phyloP scores from a whole-genome alignment of 345 rosid genomes.

The Salix dunnii region DNA sequence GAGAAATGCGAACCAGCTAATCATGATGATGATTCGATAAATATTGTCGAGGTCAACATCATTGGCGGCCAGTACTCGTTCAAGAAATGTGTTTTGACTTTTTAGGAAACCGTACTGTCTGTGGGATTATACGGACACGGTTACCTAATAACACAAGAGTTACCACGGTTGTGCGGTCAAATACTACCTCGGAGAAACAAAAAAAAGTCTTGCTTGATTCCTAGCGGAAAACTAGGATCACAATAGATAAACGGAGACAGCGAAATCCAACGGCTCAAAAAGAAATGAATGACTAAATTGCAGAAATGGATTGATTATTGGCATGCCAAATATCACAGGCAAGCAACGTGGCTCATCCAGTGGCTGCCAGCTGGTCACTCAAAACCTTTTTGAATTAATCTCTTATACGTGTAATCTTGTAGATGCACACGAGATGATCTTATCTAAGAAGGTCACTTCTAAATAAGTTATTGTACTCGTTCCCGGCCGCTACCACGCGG shows the following conservation, averaged over 20 bases:
- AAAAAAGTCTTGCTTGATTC: background rate
- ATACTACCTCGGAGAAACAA: too few relatives aligned
- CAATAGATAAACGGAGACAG: background rate
- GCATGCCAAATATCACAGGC: too few relatives aligned
- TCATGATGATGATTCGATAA: too few relatives aligned
- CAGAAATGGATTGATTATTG: background rate
- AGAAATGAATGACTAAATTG: background rate
- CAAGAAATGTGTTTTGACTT: background rate
- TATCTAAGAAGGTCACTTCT: background rate
- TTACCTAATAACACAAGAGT: too few relatives aligned
- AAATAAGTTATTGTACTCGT: background rate
- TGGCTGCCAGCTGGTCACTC: background rate
- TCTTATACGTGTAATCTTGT: background rate
- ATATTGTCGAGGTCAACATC: background rate
- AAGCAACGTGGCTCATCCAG: background rate
- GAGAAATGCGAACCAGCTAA: too few relatives aligned
- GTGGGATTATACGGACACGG: background rate
- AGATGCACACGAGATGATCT: background rate
- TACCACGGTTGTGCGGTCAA: background rate
- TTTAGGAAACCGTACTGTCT: background rate
- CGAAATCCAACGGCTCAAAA: background rate
- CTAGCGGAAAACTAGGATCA: background rate
- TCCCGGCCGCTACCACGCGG: too few relatives aligned
- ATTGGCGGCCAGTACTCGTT: background rate
- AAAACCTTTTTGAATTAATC: background rate